Evolutionary conservation across 805 yeast species (phyloP).

Genomic region (Saturnispora kantuleensis): DNA sequence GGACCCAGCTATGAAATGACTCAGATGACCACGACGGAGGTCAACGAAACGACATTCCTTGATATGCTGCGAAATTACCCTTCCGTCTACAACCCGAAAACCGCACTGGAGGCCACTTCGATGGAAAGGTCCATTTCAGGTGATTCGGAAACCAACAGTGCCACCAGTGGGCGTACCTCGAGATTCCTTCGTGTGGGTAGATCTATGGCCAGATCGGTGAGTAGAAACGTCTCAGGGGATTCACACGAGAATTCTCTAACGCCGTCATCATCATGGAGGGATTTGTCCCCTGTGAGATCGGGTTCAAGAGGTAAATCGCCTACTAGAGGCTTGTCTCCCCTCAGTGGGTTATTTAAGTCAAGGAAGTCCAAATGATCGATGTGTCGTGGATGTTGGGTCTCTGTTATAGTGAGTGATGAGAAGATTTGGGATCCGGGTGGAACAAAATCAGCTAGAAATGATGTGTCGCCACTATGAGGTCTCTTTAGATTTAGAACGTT

Average conservation of each 20-base stretch:
- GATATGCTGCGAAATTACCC: slow-evolving; percentile 12
- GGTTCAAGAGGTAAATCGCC: slow-evolving; percentile 20
- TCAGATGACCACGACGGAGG: background rate
- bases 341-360: slow-evolving; percentile 17
- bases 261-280: background rate
- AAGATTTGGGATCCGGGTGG: too few relatives aligned
- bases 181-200: slow-evolving; percentile 20
- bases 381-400: too few relatives aligned
- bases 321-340: slow-evolving; percentile 25
- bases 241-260: too few relatives aligned
- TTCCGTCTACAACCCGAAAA: slow-evolving; percentile 11
- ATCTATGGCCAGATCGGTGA: slow-evolving; percentile 10
- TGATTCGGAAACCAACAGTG: background rate
- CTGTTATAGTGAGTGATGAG: too few relatives aligned
- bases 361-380: background rate
- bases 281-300: slow-evolving; percentile 13
- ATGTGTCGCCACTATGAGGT: too few relatives aligned
- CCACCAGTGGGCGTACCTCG: slow-evolving; percentile 9
- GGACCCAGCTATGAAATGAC: too few relatives aligned
- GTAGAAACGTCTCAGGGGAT: slow-evolving; percentile 1
- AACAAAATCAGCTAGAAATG: too few relatives aligned
- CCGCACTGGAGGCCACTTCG: slow-evolving; percentile 1
- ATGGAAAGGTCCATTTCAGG: slow-evolving; percentile 10
- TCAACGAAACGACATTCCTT: slow-evolving; percentile 5
- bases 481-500: too few relatives aligned